Percentiles rank a stretch among this genome's conserved stretches.
phyloP scores from a whole-genome alignment of 345 rosid genomes.

The Kernera saxatilis region DNA sequence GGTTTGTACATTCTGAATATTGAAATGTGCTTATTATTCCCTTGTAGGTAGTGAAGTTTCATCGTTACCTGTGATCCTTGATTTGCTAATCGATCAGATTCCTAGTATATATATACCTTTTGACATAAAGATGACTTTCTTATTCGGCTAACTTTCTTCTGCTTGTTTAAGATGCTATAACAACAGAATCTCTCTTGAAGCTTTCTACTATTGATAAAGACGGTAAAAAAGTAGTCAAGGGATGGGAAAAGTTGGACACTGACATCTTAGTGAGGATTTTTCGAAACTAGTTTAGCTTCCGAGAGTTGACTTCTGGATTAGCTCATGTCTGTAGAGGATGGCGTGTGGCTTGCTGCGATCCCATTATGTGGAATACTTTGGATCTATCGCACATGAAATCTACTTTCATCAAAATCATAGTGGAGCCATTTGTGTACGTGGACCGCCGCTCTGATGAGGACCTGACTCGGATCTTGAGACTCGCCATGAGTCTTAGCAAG shows the following conservation, averaged over 20 bases:
- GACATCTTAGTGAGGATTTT: conserved; percentile 62
- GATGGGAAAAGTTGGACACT: conserved; percentile 63
- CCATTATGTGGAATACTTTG: conserved; percentile 58
- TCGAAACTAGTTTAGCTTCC: conserved; percentile 38
- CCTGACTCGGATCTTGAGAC: conserved; percentile 48
- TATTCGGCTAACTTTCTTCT: too few species aligned
- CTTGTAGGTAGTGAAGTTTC: neutral
- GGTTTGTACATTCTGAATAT: neutral
- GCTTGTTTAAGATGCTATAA: too few species aligned
- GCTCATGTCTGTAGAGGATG: conserved; percentile 67
- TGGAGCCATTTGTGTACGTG: conserved; percentile 54
- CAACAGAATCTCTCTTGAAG: neutral
- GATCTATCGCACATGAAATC: conserved; percentile 53
- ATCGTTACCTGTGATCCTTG: neutral
- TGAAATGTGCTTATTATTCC: too few species aligned
- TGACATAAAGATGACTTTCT: too few species aligned
- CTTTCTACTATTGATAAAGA: conserved; percentile 33
- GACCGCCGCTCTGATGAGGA: conserved; percentile 36
- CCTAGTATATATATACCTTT: too few species aligned
- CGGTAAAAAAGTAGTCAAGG: conserved; percentile 12
- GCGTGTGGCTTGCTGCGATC: conserved; percentile 66
- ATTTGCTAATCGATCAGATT: too few species aligned
- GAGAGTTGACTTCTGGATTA: conserved; percentile 47
- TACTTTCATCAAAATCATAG: conserved; percentile 43
- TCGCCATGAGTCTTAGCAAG: conserved; percentile 54